Evolutionary conservation across 1,139 yeast species (phyloP), one percentile per base, ranked within the genome.

Genomic region (Blastobotrys arbuscula): DNA sequence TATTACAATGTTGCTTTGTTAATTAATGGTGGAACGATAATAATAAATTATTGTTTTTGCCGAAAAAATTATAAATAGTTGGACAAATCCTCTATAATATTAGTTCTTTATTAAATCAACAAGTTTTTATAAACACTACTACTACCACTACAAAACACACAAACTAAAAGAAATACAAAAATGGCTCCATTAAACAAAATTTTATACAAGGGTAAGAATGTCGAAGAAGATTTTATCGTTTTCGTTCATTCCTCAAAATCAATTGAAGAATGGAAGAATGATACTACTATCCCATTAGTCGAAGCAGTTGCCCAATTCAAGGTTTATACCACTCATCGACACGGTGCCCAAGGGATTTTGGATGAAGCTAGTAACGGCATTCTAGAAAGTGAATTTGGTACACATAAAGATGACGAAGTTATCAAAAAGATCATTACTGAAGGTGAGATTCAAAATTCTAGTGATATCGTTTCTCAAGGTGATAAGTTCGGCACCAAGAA

Each of bases 281-380:
- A 80, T 40, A 74, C 76, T 53, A 63, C 77, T 34, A 66, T 79
- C 42, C 84, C 94, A 36, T 69, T 86, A 54, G 73, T 82, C 13
- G 82, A 81, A 38, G 76, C 83, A 23, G 81, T 85, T 2, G 81
- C 82, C 0, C 72, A 77, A 16, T 84, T 78, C 70, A 78, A 82
- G 60, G 75, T 86, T 15, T 45, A 75, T 63, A 72, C 77, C 30
- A 75, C 78, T 52, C 75, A 77, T 55, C 73, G 72, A 42, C 84
- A 85, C 44, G 95, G 95, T 31, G 70, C 78, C 3, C 86, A 80
- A 58, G 95, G 95, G 49, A 74, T 76, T 8, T 66, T 84, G 33
- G 88, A 82, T 52, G 82, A 79, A 60, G 95, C 94, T 1, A 81
- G 90, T n/a, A 75, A 78, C 50, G 68, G 71, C 19, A 83, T 81